phyloP scores from a whole-genome alignment of 306 rosid genomes.

The Boehmeria nivea region DNA sequence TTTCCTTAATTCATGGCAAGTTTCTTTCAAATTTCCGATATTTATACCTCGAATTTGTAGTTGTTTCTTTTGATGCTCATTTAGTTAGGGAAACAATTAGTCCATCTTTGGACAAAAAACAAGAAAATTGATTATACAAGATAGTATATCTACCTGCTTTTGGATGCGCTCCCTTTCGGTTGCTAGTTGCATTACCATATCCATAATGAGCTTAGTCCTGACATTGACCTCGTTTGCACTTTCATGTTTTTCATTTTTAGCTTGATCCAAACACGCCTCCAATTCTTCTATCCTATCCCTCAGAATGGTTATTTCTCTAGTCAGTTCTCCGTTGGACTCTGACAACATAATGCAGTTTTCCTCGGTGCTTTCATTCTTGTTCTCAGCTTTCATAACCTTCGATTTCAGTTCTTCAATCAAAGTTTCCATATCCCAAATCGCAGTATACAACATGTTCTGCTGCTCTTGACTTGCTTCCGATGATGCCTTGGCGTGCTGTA shows the following conservation, averaged over 20 bases:
- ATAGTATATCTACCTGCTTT: conserved; percentile 46
- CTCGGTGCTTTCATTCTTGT: conserved; percentile 52
- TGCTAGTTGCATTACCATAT: conserved; percentile 64
- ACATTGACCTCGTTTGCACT: conserved; percentile 52
- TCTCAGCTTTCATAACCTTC: conserved; percentile 74
- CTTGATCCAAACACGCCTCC: conserved; percentile 60
- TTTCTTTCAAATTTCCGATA: too few relatives aligned
- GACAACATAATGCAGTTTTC: conserved; percentile 56
- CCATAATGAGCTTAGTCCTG: conserved; percentile 58
- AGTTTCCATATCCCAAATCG: conserved; percentile 98
- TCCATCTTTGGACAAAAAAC: too few relatives aligned
- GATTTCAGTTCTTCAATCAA: conserved; percentile 92
- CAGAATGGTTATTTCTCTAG: conserved; percentile 51
- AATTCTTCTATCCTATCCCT: conserved; percentile 42
- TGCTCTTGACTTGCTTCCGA: conserved; percentile 97
- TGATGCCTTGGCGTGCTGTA: conserved; percentile 73
- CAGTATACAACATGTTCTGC: conserved; percentile 89
- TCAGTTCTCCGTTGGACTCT: conserved; percentile 59
- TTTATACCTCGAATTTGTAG: too few relatives aligned
- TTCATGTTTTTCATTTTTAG: conserved; percentile 36
- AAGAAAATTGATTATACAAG: conserved; percentile 12
- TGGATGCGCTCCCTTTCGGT: conserved; percentile 69
- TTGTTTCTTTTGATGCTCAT: too few relatives aligned
- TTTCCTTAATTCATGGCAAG: too few relatives aligned
- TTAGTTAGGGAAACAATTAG: too few relatives aligned